A percentile compares a stretch with the other conserved stretches of the same genome.
Evolutionary conservation across 129 eudicot species (phyloP).

Genomic region (Flaveria sonorensis): DNA sequence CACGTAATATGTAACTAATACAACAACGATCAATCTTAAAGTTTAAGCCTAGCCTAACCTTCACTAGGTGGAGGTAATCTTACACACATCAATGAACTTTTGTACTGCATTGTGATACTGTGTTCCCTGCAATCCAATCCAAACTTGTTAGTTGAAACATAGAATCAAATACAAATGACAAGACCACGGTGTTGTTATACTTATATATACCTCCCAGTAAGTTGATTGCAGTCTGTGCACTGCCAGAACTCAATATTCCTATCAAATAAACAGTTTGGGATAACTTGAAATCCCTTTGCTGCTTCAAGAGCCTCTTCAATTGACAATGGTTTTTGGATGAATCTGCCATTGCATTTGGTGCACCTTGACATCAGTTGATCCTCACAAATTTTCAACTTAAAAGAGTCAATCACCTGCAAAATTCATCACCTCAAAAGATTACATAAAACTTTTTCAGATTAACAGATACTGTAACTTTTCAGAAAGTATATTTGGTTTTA

Average conservation of each 20-base stretch:
- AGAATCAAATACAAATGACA: neutral
- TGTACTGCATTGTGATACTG: constrained; percentile 96
- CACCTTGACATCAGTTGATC: constrained; percentile 95
- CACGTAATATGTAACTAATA: neutral
- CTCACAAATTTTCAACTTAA: constrained; percentile 69
- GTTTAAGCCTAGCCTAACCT: neutral
- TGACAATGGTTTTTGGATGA: constrained; percentile 87
- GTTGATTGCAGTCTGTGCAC: constrained; percentile 93
- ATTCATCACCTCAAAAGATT: neutral
- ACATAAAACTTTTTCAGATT: neutral
- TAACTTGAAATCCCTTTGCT: constrained; percentile 92
- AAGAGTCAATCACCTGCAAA: constrained; percentile 77
- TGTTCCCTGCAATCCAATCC: constrained; percentile 65
- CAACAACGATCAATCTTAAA: neutral
- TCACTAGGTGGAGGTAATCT: constrained; percentile 42
- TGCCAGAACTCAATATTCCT: constrained; percentile 91
- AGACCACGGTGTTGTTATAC: neutral
- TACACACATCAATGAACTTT: constrained; percentile 83
- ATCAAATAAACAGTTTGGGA: constrained; percentile 85
- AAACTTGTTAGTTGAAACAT: neutral
- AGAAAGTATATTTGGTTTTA: neutral
- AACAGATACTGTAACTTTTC: neutral
- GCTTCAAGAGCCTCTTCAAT: constrained; percentile 94
- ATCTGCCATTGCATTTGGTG: constrained; percentile 90
- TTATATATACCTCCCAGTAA: constrained; percentile 85